Evolutionary conservation across 2,329 filamentous ascomycete species (phyloP), one percentile per base, ranked within the genome.

Genomic region (Phialophora tarda): DNA sequence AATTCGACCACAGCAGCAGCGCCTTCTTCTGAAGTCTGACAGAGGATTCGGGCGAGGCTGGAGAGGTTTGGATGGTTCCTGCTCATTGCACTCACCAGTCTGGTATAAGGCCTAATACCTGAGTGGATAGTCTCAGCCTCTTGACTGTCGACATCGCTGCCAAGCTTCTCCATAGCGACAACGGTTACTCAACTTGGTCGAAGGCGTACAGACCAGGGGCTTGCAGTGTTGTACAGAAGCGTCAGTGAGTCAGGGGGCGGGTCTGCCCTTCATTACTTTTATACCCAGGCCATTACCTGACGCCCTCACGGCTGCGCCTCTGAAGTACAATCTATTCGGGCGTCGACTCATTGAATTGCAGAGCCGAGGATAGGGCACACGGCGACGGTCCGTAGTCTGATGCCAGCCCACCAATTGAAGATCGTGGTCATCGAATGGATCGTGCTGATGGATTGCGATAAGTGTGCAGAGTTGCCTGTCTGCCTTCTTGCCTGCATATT

Each of bases 1-100:
- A 56, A 34, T 8, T 56, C 28, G 14, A 56, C 28, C 28, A 56
- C 53, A 44, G 38, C 38, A 44, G 38, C 38, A 44, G 17, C 17
- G 38, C 38, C 38, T n/a, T 44, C 38, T 44, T 44, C 38, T 44
- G 17, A n/a, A n/a, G 38, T 17, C 38, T 44, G 38, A 44, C 38
- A 44, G 17, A 44, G 6, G 38, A n/a, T 44, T n/a, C 38, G 5
- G 38, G 38, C 38, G 38, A 44, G 38, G 38, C 17, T 44, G 38
- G 38, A 44, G 14, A 44, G 38, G 2, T 44, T 44, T n/a, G 38
- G 38, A 44, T 44, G 38, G 38, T 44, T 44, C 17, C 38, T 44
- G 38, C 38, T 44, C 38, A n/a, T 44, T n/a, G 38, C 38, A 44
- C 38, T 44, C 38, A 44, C 38, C 38, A 44, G 17, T n/a, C 17